phyloP scores from a whole-genome alignment of 2,329 filamentous ascomycete genomes.

The Monilinia fructigena region DNA sequence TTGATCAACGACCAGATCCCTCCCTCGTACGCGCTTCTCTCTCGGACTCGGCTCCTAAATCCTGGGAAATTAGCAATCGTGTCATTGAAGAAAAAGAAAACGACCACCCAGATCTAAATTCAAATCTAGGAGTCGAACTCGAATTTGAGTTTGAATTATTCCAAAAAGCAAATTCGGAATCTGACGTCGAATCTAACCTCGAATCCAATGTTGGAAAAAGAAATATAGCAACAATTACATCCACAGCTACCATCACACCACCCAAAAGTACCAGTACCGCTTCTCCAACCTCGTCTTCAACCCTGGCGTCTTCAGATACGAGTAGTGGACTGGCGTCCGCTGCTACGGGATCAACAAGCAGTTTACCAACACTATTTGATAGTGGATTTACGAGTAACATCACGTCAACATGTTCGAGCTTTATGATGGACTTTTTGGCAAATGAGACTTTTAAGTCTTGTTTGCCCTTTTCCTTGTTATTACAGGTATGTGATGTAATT shows the following conservation, averaged over 20 bases:
- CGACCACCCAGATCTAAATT: neutral
- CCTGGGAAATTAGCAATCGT: neutral
- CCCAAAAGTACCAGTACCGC: slow-evolving; percentile 1
- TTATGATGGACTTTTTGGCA: slow-evolving; percentile 37
- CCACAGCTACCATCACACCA: slow-evolving; percentile 17
- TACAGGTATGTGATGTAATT: slow-evolving; percentile 58
- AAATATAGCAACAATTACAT: slow-evolving; percentile 14
- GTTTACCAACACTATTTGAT: slow-evolving; percentile 66
- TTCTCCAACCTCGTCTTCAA: slow-evolving; percentile 17
- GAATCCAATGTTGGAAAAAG: neutral
- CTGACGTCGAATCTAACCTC: neutral
- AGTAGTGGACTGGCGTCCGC: slow-evolving; percentile 29
- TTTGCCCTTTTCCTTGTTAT: slow-evolving; percentile 78
- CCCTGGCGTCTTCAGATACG: slow-evolving; percentile 25
- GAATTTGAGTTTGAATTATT: neutral
- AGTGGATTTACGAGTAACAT: slow-evolving; percentile 63
- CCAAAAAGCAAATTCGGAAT: neutral
- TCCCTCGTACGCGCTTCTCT: slow-evolving; percentile 21
- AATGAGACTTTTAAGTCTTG: slow-evolving; percentile 51
- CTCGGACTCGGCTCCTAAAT: neutral
- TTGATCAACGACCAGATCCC: slow-evolving; percentile 36
- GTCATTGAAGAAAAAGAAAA: slow-evolving; percentile 5
- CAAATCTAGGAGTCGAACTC: slow-evolving; percentile 1
- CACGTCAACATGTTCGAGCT: slow-evolving; percentile 41
- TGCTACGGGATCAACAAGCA: slow-evolving; percentile 37